Conservation (phyloP, 345 rosid species). For the Dovyalis caffra region DNA sequence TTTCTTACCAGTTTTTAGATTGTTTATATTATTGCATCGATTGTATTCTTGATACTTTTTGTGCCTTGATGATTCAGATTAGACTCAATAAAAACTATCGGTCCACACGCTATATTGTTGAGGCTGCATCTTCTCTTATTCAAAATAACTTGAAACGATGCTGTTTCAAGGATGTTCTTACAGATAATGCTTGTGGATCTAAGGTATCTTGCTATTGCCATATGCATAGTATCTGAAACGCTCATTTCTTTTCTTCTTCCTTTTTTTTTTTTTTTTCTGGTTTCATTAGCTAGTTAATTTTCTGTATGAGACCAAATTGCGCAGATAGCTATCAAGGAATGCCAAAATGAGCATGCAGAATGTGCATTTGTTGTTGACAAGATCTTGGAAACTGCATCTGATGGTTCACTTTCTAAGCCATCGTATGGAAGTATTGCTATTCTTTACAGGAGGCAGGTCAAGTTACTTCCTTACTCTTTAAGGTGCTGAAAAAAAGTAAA, state of each 20-base stretch:
- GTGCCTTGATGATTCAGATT: conserved; percentile 50
- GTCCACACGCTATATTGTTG: conserved; percentile 81
- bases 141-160: conserved; percentile 67
- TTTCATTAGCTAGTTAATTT: not conserved
- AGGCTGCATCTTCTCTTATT: conserved; percentile 87
- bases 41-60: conserved; percentile 9
- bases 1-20: not conserved
- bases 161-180: conserved; percentile 56
- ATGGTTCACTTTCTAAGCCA: conserved; percentile 39
- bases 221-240: not conserved
- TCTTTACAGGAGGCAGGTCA: conserved; percentile 94
- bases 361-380: conserved; percentile 86
- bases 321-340: conserved; percentile 80
- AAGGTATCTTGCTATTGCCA: conserved; percentile 51
- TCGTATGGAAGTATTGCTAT: conserved; percentile 73
- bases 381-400: conserved; percentile 61
- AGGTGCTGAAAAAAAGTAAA: not conserved
- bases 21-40: not conserved
- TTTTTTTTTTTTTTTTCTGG: not conserved
- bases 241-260: not conserved
- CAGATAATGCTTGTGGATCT: conserved; percentile 84
- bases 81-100: conserved; percentile 81
- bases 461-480: conserved; percentile 22
- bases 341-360: conserved; percentile 84
- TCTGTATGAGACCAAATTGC: conserved; percentile 19